Evolutionary conservation across 2,329 filamentous ascomycete genomes (phyloP), one percentile per base, ranked within the genome.

Genomic region (Aureobasidium sp.): DNA sequence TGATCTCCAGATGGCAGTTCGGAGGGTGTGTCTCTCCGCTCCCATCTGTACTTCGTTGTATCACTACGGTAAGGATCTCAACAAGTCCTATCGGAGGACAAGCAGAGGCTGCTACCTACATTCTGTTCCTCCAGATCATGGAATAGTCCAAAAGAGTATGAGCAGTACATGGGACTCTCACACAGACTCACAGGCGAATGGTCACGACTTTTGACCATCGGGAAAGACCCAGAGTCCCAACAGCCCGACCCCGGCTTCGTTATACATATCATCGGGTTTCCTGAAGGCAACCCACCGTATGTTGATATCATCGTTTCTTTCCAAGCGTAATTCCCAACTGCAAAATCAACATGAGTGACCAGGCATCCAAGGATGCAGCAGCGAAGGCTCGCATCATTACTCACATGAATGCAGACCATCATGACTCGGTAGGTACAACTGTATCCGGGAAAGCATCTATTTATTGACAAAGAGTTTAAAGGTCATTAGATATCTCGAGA

Each of bases 391-490:
- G 86, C 63, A 86, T 91, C 73, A 83, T 93, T 70, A 79, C 79
- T 37, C 92, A 97, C 78, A 94, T 97, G 90, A 96, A 97, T 77
- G 78, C 79, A 47, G 88, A 93, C 74, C 93, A 96, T 76, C 78
- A 81, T 57, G 81, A 84, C 67, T 90, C 90, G 62, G 84, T 79
- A 71, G 24, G 70, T 45, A 11, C 24, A 27, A 14, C 3, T 14
- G 6, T 5, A 29, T 15, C 14, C 4, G 12, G 14, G 12, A 35
- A 19, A 22, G 14, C 24, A 11, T 57, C 17, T 24, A 15, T 22
- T 5, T 14, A 8, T 15, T 57, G 5, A 58, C 27, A 6, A 15
- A 59, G 44, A 37, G 45, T 33, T 3, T 7, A n/a, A 22, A 80
- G 78, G 70, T 96, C 54, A 77, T 82, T 62, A 82, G 88, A 70